Conservation (phyloP, 2,329 filamentous ascomycete genomes). For the Fusarium sp. region DNA sequence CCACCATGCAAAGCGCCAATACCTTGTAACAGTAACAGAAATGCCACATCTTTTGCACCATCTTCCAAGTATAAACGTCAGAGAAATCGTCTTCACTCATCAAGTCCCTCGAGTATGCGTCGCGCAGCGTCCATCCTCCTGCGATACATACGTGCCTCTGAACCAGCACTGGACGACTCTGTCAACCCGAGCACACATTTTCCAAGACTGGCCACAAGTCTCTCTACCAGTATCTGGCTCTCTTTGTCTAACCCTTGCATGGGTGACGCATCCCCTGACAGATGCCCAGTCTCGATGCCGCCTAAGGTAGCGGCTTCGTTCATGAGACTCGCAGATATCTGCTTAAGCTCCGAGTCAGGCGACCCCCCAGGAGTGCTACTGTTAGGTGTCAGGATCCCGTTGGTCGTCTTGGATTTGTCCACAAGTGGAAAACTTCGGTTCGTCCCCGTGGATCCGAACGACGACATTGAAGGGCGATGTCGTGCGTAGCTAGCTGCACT, state of each 20-base stretch:
- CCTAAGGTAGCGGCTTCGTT: conserved; percentile 59
- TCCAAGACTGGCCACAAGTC: conserved; percentile 68
- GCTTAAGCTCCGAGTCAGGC: conserved; percentile 61
- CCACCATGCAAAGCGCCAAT: conserved; percentile 31
- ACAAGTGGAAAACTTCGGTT: conserved; percentile 72
- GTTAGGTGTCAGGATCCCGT: conserved; percentile 55
- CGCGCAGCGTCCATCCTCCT: conserved; percentile 80
- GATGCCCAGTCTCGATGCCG: conserved; percentile 47
- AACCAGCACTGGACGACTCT: conserved; percentile 63
- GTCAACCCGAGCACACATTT: conserved; percentile 69
- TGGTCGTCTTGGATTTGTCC: conserved; percentile 60
- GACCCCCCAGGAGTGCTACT: conserved; percentile 57
- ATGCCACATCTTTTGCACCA: conserved; percentile 13
- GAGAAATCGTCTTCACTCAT: conserved; percentile 51
- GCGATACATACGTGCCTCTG: conserved; percentile 73
- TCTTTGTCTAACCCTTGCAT: conserved; percentile 63
- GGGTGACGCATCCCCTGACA: conserved; percentile 50
- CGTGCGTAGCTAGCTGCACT: conserved; percentile 29
- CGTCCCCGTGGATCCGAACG: conserved; percentile 68
- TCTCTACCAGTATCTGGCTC: conserved; percentile 70
- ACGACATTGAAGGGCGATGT: conserved; percentile 64
- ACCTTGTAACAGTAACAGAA: conserved; percentile 21
- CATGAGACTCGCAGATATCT: conserved; percentile 61
- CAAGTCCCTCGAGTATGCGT: conserved; percentile 76
- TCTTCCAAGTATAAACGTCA: neutral